Evolutionary conservation across 129 eudicot species (phyloP), one percentile per base, ranked within the genome.

Genomic region (Tagetes erecta): DNA sequence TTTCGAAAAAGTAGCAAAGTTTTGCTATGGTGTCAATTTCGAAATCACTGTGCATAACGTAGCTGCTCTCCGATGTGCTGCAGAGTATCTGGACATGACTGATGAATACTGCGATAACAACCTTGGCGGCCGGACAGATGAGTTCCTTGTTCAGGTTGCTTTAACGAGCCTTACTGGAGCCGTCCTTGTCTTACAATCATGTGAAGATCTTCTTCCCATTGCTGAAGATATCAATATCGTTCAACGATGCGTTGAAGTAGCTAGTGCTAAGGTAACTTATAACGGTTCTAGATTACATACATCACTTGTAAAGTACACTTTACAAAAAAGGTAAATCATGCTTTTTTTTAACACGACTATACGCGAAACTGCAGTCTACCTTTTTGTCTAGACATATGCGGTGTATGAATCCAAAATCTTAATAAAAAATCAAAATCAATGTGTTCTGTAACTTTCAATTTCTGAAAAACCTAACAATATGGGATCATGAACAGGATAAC

Each of bases 1-100:
- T 51, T 93, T 93, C 12, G 98, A 93, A 44, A 93, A 88, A 63
- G 88, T 96, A 0, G 97, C 98, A 8, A 93, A 90, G 73, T 93
- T 93, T 71, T 93, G 98, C 82, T 93, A 93, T 39, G 97, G 98
- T 8, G 92, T 90, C 6, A 90, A 90, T 76, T 93, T 93, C 38
- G 98, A 93, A 81, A 93, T 93, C 69, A 93, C 98, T 4, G 89
- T 87, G 6, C 96, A 93, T 36, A 93, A 93, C 83, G 98, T 93
- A 36, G 98, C 96, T 6, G 91, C 98, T 12, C 88, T 93, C 0
- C 81, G 98, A 2, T 93, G 98, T 63, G 97, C 96, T 12, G 96
- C 98, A 0, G 96, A 93, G 86, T 88, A 86, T 82, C 86, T 93
- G 8, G 87, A 94, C 65, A 94, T 94, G 98, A 94, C 92, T 3